phyloP scores from a whole-genome alignment of 1,284 basidiomycete genomes.

The Apiotrichum domesticum region DNA sequence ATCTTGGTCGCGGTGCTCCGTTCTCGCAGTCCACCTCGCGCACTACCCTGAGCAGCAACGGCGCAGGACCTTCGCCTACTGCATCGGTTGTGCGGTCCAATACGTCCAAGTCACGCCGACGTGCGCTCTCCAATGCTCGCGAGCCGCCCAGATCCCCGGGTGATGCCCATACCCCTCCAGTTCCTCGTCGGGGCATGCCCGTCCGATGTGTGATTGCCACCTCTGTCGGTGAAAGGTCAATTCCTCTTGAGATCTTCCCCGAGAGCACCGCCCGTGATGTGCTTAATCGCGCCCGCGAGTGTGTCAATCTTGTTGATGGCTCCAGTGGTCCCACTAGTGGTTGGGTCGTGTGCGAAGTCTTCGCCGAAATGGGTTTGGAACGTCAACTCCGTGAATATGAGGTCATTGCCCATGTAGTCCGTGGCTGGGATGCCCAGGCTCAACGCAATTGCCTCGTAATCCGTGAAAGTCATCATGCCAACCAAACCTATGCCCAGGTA shows the following conservation, averaged over 20 bases:
- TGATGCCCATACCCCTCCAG: background rate
- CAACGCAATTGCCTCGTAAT: slow-evolving; percentile 68
- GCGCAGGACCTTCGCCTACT: background rate
- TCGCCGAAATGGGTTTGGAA: slow-evolving; percentile 51
- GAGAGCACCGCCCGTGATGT: slow-evolving; percentile 38
- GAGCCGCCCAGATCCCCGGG: background rate
- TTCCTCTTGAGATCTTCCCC: slow-evolving; percentile 31
- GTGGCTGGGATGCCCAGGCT: slow-evolving; percentile 75
- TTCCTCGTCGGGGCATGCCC: background rate
- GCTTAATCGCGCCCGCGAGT: slow-evolving; percentile 17
- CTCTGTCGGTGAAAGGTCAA: background rate
- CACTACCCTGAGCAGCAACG: background rate
- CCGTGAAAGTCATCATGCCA: slow-evolving; percentile 52
- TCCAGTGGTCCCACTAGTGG: slow-evolving; percentile 15
- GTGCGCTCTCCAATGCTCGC: background rate
- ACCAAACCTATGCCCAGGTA: slow-evolving; percentile 15
- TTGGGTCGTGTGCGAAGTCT: slow-evolving; percentile 43
- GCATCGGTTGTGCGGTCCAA: slow-evolving; percentile 6
- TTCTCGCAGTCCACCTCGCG: background rate
- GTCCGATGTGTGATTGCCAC: slow-evolving; percentile 11
- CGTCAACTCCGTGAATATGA: slow-evolving; percentile 80
- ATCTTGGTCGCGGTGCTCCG: background rate
- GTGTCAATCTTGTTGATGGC: slow-evolving; percentile 23
- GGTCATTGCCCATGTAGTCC: slow-evolving; percentile 60
- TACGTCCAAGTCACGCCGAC: slow-evolving; percentile 1